phyloP scores from a whole-genome alignment of 352 stramenopile genomes.

The Phytophthora agathidicida region DNA sequence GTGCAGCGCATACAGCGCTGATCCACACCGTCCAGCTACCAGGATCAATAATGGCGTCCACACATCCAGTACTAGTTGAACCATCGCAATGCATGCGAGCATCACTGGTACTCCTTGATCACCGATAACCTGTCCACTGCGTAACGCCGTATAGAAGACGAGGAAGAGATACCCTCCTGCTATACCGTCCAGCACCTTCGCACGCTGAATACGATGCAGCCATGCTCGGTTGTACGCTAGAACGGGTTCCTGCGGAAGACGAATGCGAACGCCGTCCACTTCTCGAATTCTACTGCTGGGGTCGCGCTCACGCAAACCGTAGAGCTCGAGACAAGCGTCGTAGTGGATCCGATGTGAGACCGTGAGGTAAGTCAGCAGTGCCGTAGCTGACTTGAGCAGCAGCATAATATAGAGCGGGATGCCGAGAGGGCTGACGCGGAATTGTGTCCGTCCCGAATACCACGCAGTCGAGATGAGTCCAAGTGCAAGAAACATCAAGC shows the following conservation, averaged over 20 bases:
- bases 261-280: constrained; percentile 33
- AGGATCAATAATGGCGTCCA: constrained; percentile 74
- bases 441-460: constrained; percentile 56
- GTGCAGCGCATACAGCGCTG: constrained; percentile 58
- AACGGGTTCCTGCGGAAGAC: constrained; percentile 55
- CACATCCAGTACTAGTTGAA: constrained; percentile 65
- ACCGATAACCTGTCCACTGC: constrained; percentile 60
- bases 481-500: constrained; percentile 55
- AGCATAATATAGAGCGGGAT: constrained; percentile 69
- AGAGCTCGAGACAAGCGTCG: constrained; percentile 59
- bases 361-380: constrained; percentile 58
- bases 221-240: constrained; percentile 73
- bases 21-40: constrained; percentile 63
- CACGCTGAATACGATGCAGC: constrained; percentile 59
- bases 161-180: constrained; percentile 68
- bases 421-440: constrained; percentile 51
- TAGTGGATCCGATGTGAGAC: constrained; percentile 70
- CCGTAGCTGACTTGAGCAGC: constrained; percentile 62
- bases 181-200: constrained; percentile 62
- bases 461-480: constrained; percentile 48
- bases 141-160: constrained; percentile 73
- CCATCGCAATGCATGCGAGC: constrained; percentile 45
- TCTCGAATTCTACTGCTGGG: constrained; percentile 35
- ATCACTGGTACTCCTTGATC: constrained; percentile 45
- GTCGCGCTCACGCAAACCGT: constrained; percentile 28